phyloP scores from a whole-genome alignment of 495 filamentous ascomycete species.

The Filosporella fistucella region DNA sequence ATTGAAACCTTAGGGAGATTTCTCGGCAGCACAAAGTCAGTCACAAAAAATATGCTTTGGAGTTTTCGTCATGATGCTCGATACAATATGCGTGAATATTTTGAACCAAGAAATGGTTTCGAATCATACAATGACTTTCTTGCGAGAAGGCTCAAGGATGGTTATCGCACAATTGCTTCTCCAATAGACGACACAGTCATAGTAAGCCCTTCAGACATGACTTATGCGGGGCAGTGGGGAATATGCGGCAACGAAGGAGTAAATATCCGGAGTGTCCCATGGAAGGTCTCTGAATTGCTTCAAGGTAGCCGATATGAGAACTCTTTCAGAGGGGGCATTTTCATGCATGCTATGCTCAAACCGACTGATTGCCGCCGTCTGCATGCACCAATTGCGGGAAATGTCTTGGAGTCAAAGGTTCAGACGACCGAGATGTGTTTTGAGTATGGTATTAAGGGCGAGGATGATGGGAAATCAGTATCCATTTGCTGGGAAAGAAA shows the following conservation, averaged over 20 bases:
- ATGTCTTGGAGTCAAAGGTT: background rate
- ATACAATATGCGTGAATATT: slow-evolving; percentile 4
- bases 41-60: background rate
- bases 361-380: background rate
- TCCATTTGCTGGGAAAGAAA: background rate
- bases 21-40: slow-evolving; percentile 3
- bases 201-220: slow-evolving; percentile 1
- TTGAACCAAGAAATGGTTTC: background rate
- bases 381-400: slow-evolving; percentile 2
- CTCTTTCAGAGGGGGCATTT: slow-evolving; percentile 3
- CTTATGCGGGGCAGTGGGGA: slow-evolving; percentile 2
- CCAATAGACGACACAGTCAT: background rate
- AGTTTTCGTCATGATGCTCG: background rate
- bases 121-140: slow-evolving; percentile 3
- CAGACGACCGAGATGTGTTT: background rate
- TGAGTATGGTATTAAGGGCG: background rate
- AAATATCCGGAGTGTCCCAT: slow-evolving; percentile 3
- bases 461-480: background rate
- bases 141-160: slow-evolving; percentile 3
- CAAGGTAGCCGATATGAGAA: background rate
- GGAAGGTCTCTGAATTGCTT: slow-evolving; percentile 2
- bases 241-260: slow-evolving; percentile 1
- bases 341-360: slow-evolving; percentile 2
- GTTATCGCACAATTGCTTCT: slow-evolving; percentile 1
- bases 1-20: background rate